Base-by-base conservation (phyloP, 2,329 filamentous ascomycete genomes). In the Paramyrothecium roridum region DNA sequence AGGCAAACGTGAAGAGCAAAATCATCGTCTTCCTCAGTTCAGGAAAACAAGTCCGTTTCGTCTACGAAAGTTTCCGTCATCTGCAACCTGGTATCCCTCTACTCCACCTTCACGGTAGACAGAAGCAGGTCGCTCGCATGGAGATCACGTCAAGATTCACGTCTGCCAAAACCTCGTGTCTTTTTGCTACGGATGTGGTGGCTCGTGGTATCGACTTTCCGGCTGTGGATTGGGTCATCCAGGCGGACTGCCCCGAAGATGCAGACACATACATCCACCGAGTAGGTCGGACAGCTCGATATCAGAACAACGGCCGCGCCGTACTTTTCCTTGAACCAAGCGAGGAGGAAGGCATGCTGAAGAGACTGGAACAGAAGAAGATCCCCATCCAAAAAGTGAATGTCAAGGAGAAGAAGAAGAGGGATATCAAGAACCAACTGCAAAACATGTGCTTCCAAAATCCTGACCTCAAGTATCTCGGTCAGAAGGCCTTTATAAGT, bases 161-260 rank as follows among this genome's bases (percentile, higher is more conserved):
- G 0, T 80, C 86, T 1, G 85, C 93, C 1, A 91, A 95, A 66
- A 81, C 90, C 55, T 88, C 91, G 1, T 97, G 95, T 67, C 80
- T 99, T 0, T 96, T 99, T 69, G 91, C 95, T 1, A 99, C 95
- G 0, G 95, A 99, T 68, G 91, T 99, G 7, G 92, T 96, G 3
- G 95, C 95, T 0, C 84, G 95, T 71, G 95, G 95, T 60, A 83
- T 99, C 13, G 95, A 99, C 71, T 98, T 99, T 68, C 95, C 95
- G 0, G 88, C 92, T 3, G 95, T 99, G 0, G 95, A 99, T 70
- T 99, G 95, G 89, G 95, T 99, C 6, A 91, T 99, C n/a, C 95
- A 99, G 69, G 82, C 91, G n/a, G 95, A 99, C 70, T 96, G 91
- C 62, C 95, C 95, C 0, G 95, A 99, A 71, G 93, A 99, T 70